Evolutionary conservation across 306 rosid genomes (phyloP), one percentile per base, ranked within the genome.

Genomic region (Medicago lupulina): DNA sequence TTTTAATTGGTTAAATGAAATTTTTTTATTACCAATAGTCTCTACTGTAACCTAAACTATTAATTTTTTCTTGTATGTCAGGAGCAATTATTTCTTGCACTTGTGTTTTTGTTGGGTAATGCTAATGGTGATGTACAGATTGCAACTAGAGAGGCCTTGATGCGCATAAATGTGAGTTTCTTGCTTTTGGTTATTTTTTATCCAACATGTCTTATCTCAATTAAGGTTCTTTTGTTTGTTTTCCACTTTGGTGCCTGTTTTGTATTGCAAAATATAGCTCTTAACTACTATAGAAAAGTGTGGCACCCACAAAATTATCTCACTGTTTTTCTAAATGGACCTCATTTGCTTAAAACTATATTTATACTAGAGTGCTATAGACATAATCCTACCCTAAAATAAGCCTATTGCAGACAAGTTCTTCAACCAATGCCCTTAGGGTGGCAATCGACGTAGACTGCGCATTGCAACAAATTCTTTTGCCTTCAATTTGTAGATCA

Each of bases 1-100:
- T 49, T 7, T 61, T 77, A 17, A 2, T 69, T 68, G 34, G 4
- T 16, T 53, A 53, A 47, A 43, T 62, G 40, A 40, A 54, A 44
- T 23, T 23, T 23, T 23, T 23, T 28, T 28, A 28, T 6, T 2
- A 64, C 58, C 40, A 54, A 40, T 21, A 50, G 41, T 41, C 47
- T 51, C 12, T 74, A 57, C 72, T 14, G 51, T 21, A 23, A 51
- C 46, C 76, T 84, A 17, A 47, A 16, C 13, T 78, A 14, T 74
- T 43, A 3, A 16, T 25, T 73, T 80, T 76, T 63, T 15, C 21
- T 78, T 75, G 2, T 58, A 7, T 64, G 16, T 16, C 90, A 94
- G 98, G 97, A 86, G 66, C 74, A 74, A 78, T 71, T 95, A 68
- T 87, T 95, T 80, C 71, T 51, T n/a, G 86, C 89, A 78, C 89